phyloP scores from a whole-genome alignment of 805 yeast genomes.

The Saccharomycopsis sp. region DNA sequence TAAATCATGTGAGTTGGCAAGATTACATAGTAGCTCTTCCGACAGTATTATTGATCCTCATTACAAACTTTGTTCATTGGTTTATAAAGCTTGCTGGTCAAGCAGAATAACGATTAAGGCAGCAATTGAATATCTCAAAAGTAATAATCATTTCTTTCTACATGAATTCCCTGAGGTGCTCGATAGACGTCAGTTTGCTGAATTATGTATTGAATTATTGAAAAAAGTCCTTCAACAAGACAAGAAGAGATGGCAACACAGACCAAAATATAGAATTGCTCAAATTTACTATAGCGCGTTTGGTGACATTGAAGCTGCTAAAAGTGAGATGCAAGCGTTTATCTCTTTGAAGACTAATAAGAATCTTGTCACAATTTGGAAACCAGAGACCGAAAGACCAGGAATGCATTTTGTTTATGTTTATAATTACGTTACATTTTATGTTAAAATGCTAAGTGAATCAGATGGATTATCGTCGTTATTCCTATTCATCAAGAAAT shows the following conservation, averaged over 20 bases:
- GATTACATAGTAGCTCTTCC: conserved; percentile 28
- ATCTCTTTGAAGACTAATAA: conserved; percentile 63
- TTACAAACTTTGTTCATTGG: conserved; percentile 50
- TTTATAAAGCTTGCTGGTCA: conserved; percentile 47
- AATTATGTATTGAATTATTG: conserved; percentile 39
- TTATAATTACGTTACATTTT: conserved; percentile 59
- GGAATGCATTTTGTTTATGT: conserved; percentile 87
- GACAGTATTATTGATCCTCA: conserved; percentile 71
- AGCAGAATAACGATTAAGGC: conserved; percentile 30
- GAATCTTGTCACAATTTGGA: conserved; percentile 82
- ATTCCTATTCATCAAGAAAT: conserved; percentile 55
- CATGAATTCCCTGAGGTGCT: conserved; percentile 20
- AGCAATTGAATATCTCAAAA: conserved; percentile 36
- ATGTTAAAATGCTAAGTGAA: conserved; percentile 46
- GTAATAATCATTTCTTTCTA: conserved; percentile 30
- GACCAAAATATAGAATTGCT: conserved; percentile 70
- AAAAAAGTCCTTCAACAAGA: conserved; percentile 48
- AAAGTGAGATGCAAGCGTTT: conserved; percentile 53
- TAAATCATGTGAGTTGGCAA: conserved; percentile 39
- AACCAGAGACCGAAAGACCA: conserved; percentile 83
- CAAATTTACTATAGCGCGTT: conserved; percentile 49
- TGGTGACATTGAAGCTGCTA: conserved; percentile 46
- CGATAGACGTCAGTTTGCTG: conserved; percentile 28
- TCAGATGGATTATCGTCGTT: conserved; percentile 54
- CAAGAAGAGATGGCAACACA: conserved; percentile 88